Conservation (phyloP, 352 stramenopile genomes). For the Phytophthora pinifolia region DNA sequence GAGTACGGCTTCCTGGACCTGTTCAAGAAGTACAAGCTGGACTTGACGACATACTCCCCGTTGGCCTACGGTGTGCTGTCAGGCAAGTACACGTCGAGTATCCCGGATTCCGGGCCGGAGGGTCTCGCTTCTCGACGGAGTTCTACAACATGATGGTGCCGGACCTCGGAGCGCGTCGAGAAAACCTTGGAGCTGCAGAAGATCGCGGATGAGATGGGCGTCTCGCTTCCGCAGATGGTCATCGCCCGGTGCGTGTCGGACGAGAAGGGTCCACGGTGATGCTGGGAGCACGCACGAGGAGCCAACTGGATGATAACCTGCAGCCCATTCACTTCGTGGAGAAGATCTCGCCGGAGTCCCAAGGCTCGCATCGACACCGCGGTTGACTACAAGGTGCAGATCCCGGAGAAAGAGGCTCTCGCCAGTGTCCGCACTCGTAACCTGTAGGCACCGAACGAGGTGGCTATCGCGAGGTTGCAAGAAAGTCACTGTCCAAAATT, state of each 20-base stretch:
- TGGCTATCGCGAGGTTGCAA: neutral
- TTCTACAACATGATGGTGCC: constrained; percentile 31
- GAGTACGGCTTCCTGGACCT: constrained; percentile 56
- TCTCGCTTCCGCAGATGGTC: constrained; percentile 25
- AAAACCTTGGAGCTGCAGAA: constrained; percentile 39
- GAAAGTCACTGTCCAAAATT: too few relatives aligned
- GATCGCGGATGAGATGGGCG: constrained; percentile 39
- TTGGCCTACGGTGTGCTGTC: constrained; percentile 46
- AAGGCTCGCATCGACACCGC: constrained; percentile 58
- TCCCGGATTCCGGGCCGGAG: too few relatives aligned
- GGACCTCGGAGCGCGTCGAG: constrained; percentile 28
- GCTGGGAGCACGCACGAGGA: constrained; percentile 42
- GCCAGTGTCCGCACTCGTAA: constrained; percentile 17
- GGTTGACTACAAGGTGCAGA: constrained; percentile 31
- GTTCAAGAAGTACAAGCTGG: constrained; percentile 58
- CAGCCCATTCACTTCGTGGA: constrained; percentile 37
- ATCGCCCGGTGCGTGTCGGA: constrained; percentile 45
- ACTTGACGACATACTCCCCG: constrained; percentile 51
- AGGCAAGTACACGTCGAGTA: constrained; percentile 49
- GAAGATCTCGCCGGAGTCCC: constrained; percentile 52
- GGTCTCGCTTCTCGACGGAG: constrained; percentile 31
- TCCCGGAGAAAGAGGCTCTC: constrained; percentile 25
- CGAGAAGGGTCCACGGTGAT: constrained; percentile 51
- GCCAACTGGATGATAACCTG: constrained; percentile 63
- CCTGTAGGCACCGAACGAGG: constrained; percentile 13